phyloP scores from a whole-genome alignment of 2,329 filamentous ascomycete species.

The Periconia sp. region DNA sequence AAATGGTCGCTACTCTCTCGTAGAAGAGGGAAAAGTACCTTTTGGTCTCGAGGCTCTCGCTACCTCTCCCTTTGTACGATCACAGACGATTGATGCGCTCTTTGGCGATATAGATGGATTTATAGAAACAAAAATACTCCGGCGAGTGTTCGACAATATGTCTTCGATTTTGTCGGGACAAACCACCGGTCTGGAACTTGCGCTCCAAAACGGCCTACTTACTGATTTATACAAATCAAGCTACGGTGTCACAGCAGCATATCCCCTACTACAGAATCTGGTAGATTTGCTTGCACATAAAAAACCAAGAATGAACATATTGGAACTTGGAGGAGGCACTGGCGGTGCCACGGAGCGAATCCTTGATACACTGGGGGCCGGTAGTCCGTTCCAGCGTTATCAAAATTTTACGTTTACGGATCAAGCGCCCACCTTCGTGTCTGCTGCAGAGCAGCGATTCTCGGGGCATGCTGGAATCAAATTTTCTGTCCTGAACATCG shows the following conservation, averaged over 20 bases:
- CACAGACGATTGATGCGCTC: constrained; percentile 4
- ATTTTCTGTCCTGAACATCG: constrained; percentile 16
- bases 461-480: neutral
- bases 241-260: constrained; percentile 10
- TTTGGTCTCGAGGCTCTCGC: neutral
- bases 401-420: constrained; percentile 19
- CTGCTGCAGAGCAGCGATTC: constrained; percentile 7
- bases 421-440: constrained; percentile 9
- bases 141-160: constrained; percentile 19
- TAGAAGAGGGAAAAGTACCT: neutral
- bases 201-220: constrained; percentile 6
- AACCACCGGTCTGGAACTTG: constrained; percentile 10
- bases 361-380: neutral
- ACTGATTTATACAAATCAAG: constrained; percentile 13
- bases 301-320: constrained; percentile 34
- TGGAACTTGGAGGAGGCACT: neutral
- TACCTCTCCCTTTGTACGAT: neutral
- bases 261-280: constrained; percentile 16
- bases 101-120: constrained; percentile 13
- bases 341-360: neutral
- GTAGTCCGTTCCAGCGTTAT: constrained; percentile 9
- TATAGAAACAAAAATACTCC: constrained; percentile 11
- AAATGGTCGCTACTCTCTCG: neutral
- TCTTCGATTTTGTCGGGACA: constrained; percentile 8
- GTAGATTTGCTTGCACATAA: constrained; percentile 43